phyloP scores from a whole-genome alignment of 768 basidiomycete genomes.

The Macrolepiota dolichaula region DNA sequence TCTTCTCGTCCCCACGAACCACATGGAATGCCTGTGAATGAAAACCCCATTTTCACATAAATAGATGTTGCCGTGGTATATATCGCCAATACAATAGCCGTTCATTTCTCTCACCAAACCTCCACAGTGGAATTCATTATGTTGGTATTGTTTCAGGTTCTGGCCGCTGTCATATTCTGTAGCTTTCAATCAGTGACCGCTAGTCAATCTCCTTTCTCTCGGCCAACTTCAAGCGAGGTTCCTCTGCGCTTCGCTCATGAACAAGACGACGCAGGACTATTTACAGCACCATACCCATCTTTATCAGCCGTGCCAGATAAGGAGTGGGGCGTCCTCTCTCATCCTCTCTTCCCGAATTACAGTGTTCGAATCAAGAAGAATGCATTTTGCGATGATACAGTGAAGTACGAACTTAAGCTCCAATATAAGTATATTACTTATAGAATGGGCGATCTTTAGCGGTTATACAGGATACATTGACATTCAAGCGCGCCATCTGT shows the following conservation, averaged over 20 bases:
- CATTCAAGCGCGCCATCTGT: slow-evolving; percentile 57
- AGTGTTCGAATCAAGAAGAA: slow-evolving; percentile 56
- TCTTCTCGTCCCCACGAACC: not conserved
- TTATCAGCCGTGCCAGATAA: slow-evolving; percentile 10
- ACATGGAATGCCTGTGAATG: not conserved
- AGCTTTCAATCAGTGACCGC: too few species aligned
- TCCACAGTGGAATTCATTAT: not conserved
- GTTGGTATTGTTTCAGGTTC: not conserved
- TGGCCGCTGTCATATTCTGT: not conserved
- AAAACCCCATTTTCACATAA: not conserved
- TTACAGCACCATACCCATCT: slow-evolving; percentile 11
- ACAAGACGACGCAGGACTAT: slow-evolving; percentile 11
- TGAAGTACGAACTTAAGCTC: slow-evolving; percentile 32
- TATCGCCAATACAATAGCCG: not conserved
- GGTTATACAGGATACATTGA: slow-evolving; percentile 76
- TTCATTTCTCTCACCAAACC: not conserved
- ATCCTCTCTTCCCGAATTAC: slow-evolving; percentile 51
- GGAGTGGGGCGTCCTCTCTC: slow-evolving; percentile 24
- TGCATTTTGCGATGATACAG: slow-evolving; percentile 54
- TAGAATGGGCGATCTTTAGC: not conserved
- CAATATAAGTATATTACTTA: not conserved
- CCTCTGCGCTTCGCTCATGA: not conserved
- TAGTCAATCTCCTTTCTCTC: not conserved
- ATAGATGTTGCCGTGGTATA: not conserved
- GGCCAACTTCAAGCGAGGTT: not conserved